Evolutionary conservation across 1,139 yeast genomes (phyloP), one percentile per base, ranked within the genome.

Genomic region (Starmera stellimalicola): DNA sequence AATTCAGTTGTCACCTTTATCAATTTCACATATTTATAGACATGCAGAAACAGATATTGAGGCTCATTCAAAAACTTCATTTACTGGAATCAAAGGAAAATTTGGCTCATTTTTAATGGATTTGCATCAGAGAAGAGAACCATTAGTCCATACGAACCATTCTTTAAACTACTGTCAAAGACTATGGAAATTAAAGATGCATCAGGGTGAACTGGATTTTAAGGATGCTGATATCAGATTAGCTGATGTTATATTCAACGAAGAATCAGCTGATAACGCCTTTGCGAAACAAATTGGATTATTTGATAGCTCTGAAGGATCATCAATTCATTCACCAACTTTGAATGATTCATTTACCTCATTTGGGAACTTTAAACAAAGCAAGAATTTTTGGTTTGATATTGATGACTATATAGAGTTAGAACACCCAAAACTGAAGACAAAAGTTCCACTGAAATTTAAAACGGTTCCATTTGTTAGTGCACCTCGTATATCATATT

Each of bases 81-180:
- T 80, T 42, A 78, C 88, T 3, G 96, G 96, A 2, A 47, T 85
- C 29, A 87, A 87, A 50, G 83, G 79, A 2, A 74, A 70, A 42
- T 66, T 78, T 28, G 66, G 69, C 11, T 62, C 68, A 4, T 76
- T 87, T 42, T 61, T 70, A 16, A 66, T 87, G 52, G 96, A 87
- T 52, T 57, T 87, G 26, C 95, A 87, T 51, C 95, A 79, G 48
- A 65, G 88, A 29, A 74, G 82, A 46, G 82, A 80, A 43, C 68
- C 77, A 28, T 62, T 72, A 11, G 63, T 69, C 1, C 71, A 73
- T 47, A 62, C 68, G 4, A 75, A 75, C 43, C 69, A 73, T 33
- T 65, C 68, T 30, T 62, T 75, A 33, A 68, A 76, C 31, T 68
- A 73, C 26, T 66, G 74, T 44, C 67, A 70, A 34, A 63, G 68